Evolutionary conservation across 2,329 filamentous ascomycete genomes (phyloP).

Genomic region (Podosphaera xanthii): DNA sequence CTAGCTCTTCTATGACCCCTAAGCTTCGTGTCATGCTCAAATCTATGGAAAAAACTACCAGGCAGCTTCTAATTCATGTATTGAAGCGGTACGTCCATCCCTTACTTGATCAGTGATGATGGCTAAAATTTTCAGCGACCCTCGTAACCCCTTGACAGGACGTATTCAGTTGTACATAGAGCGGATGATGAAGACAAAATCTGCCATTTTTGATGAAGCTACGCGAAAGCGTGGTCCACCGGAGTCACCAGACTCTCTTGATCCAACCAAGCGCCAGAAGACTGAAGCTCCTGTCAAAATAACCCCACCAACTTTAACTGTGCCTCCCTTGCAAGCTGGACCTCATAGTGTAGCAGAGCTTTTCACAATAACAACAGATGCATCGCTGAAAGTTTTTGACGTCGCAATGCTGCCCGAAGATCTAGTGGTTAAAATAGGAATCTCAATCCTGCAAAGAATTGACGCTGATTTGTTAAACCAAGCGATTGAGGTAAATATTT

Average conservation of each 20-base stretch:
- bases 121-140: slow-evolving; percentile 34
- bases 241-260: slow-evolving; percentile 48
- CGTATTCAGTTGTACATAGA: slow-evolving; percentile 79
- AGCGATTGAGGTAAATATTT: slow-evolving; percentile 37
- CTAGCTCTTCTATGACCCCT: slow-evolving; percentile 52
- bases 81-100: slow-evolving; percentile 39
- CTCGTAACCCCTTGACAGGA: slow-evolving; percentile 48
- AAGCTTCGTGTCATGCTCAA: slow-evolving; percentile 62
- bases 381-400: slow-evolving; percentile 56
- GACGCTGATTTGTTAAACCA: slow-evolving; percentile 45
- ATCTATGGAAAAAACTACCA: slow-evolving; percentile 86
- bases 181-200: slow-evolving; percentile 52
- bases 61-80: slow-evolving; percentile 63
- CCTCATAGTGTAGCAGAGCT: slow-evolving; percentile 61
- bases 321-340: slow-evolving; percentile 51
- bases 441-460: slow-evolving; percentile 51
- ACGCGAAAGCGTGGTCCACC: slow-evolving; percentile 52
- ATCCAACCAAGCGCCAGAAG: slow-evolving; percentile 62
- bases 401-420: slow-evolving; percentile 56
- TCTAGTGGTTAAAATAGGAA: slow-evolving; percentile 58
- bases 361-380: slow-evolving; percentile 63
- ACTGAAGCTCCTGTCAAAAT: slow-evolving; percentile 27
- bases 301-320: slow-evolving; percentile 8
- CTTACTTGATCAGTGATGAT: slow-evolving; percentile 6
- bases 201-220: slow-evolving; percentile 59